A percentile compares a stretch with the other conserved stretches of the same genome.
Evolutionary conservation across 169 alveolate species (phyloP).

Genomic region (Toxoplasma gondii): DNA sequence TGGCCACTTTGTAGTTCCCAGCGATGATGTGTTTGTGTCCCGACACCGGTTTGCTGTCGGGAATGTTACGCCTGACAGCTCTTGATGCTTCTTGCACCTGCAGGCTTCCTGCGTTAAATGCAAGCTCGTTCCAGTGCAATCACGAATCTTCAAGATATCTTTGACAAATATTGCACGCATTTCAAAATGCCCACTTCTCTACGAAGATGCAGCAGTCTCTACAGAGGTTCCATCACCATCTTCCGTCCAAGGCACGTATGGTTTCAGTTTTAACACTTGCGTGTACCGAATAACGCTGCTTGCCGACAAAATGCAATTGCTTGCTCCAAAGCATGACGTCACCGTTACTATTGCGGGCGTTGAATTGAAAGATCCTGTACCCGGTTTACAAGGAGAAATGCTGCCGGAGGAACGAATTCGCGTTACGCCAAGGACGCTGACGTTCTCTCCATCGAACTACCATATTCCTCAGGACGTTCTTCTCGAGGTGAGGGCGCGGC

Average conservation of each 20-base stretch:
- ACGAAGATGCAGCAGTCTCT: background rate
- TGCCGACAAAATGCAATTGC: background rate
- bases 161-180: background rate
- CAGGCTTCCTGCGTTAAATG: conserved; percentile 6
- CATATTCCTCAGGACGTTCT: background rate
- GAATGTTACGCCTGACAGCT: too few species aligned
- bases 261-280: background rate
- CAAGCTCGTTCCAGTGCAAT: background rate
- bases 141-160: background rate
- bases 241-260: background rate
- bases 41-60: too few species aligned
- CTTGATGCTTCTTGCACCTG: background rate
- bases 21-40: too few species aligned
- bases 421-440: background rate
- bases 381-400: background rate
- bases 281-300: background rate
- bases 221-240: background rate
- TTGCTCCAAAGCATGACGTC: background rate
- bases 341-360: background rate
- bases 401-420: background rate
- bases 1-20: too few species aligned
- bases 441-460: background rate
- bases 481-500: background rate
- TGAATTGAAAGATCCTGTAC: background rate
- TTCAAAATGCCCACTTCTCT: background rate